Percentiles rank a stretch among this genome's conserved stretches.
phyloP scores from a whole-genome alignment of 2,329 filamentous ascomycete species.

The Coniochaeta prunicola region DNA sequence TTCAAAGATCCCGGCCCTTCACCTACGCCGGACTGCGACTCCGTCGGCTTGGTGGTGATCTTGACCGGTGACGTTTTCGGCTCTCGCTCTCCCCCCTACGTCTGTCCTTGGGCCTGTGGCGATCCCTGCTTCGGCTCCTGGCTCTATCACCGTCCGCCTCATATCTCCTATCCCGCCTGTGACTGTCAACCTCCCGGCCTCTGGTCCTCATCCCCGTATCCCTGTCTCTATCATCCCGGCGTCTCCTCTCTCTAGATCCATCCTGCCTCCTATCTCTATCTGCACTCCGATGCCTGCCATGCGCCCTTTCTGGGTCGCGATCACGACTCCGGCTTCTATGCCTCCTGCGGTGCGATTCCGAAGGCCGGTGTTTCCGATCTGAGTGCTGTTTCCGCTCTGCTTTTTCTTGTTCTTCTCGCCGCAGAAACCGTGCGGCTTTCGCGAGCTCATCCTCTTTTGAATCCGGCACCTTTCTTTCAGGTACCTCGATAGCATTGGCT shows the following conservation, averaged over 20 bases:
- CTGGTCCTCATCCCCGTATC: constrained; percentile 28
- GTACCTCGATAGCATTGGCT: constrained; percentile 63
- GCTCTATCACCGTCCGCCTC: constrained; percentile 20
- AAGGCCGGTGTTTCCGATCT: constrained; percentile 16
- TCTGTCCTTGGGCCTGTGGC: constrained; percentile 7
- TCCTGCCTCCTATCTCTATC: constrained; percentile 16
- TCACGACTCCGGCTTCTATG: constrained; percentile 17
- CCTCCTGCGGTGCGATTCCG: constrained; percentile 24
- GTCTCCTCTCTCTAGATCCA: constrained; percentile 17
- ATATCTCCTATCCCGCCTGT: constrained; percentile 20
- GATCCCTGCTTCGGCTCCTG: constrained; percentile 24
- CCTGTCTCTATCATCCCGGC: constrained; percentile 21
- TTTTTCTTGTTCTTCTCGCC: constrained; percentile 4
- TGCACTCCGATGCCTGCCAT: constrained; percentile 13
- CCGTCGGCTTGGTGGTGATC: constrained; percentile 8
- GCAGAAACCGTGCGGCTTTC: constrained; percentile 5
- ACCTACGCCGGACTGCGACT: constrained; percentile 20
- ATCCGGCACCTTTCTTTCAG: constrained; percentile 26
- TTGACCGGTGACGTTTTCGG: constrained; percentile 7
- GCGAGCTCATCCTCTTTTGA: constrained; percentile 19
- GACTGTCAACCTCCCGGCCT: constrained; percentile 19
- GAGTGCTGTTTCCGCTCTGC: constrained; percentile 12
- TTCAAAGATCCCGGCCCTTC: no score
- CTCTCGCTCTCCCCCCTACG: constrained; percentile 6
- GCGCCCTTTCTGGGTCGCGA: constrained; percentile 9